phyloP scores from a whole-genome alignment of 2,329 filamentous ascomycete genomes.

The Aspergillus pseudonomiae region DNA sequence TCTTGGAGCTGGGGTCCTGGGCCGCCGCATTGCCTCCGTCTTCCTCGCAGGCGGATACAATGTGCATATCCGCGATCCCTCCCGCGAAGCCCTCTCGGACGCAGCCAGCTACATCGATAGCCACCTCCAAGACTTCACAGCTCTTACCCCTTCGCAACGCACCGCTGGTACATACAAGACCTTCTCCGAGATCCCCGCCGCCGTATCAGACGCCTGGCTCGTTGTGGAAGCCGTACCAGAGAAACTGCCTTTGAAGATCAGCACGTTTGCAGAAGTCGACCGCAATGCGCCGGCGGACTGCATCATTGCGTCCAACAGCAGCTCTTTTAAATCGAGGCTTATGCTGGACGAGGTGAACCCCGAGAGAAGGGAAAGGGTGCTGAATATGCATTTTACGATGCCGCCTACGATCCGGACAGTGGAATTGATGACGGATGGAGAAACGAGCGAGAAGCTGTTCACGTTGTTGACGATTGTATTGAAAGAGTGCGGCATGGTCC shows the following conservation, averaged over 20 bases:
- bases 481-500: conserved; percentile 45
- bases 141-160: conserved; percentile 26
- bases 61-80: conserved; percentile 35
- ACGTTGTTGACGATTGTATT: conserved; percentile 48
- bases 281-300: conserved; percentile 46
- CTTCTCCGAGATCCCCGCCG: conserved; percentile 42
- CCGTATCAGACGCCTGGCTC: conserved; percentile 54
- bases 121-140: conserved; percentile 34
- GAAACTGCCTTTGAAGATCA: conserved; percentile 52
- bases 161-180: conserved; percentile 35
- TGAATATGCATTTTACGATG: conserved; percentile 60
- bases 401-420: conserved; percentile 50
- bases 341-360: conserved; percentile 51
- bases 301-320: conserved; percentile 56
- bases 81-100: conserved; percentile 32
- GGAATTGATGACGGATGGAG: conserved; percentile 58
- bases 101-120: conserved; percentile 39
- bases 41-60: conserved; percentile 26
- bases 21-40: conserved; percentile 14
- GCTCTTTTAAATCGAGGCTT: conserved; percentile 55
- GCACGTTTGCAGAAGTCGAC: conserved; percentile 54
- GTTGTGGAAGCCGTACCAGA: conserved; percentile 60
- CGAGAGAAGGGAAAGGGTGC: conserved; percentile 45
- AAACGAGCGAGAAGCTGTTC: conserved; percentile 49
- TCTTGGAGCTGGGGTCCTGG: conserved; percentile 39